Base-by-base conservation (phyloP, 2,329 filamentous ascomycete genomes). In the Ophiostoma tasmaniense region DNA sequence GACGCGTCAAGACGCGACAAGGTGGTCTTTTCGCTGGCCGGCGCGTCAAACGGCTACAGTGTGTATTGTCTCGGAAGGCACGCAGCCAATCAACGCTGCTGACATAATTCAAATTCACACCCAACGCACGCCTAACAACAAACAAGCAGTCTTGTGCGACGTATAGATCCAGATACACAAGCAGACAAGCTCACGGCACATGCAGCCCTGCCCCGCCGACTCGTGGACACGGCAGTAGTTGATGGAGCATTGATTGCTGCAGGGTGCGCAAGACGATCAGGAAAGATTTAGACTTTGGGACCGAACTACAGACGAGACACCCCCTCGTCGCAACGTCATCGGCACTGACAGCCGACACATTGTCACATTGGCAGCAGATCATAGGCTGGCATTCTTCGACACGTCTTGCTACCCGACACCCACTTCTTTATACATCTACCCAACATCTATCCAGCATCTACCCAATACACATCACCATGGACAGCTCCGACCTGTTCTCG, bases 401-500 rank as follows among this genome's bases (percentile, higher is more conserved):
- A n/a, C 20, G 42, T n/a, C 42, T 45, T 45, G 42, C 17, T 45
- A 17, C 42, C 42, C 42, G 42, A 45, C 28, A 28, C 28, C 55
- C 17, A 20, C 10, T 14, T 55, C 50, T n/a, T 7, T 2, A 55
- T 28, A 55, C 50, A 55, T 25, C 10, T 25, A 28, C 50, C n/a
- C 20, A 17, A 1, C 17, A 55, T 25, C 11, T 25, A 45, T 17
- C 42, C 17, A 13, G 14, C 50, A 11, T 55, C 50, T 55, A n/a
- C n/a, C n/a, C n/a, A n/a, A n/a, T n/a, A n/a, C n/a, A n/a, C n/a
- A n/a, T n/a, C n/a, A n/a, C 65, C 39, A 74, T 74, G 73, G 73
- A 74, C 68, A 71, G 71, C 65, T 74, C 73, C 52, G 70, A 71
- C 17, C 67, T 74, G 10, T 70, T 74, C 30, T 74, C 74, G 64